Conservation (phyloP, 2,329 filamentous ascomycete genomes). For the Ophiocordyceps robertsii region DNA sequence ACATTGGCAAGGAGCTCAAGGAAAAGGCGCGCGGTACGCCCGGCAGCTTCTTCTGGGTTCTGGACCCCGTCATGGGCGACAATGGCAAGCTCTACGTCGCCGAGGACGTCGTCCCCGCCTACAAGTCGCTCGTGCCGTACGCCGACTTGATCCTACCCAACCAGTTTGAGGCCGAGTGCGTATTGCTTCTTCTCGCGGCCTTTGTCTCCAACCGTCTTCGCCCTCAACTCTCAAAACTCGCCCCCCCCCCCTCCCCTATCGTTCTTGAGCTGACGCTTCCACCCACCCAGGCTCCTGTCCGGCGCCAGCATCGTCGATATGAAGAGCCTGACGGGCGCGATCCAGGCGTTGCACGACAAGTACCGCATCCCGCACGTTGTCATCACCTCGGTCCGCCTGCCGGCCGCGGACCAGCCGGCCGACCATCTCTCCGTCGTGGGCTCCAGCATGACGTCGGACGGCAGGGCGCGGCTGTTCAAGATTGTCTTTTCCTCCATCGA, state of each 20-base stretch:
- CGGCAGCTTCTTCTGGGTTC: slow-evolving; percentile 86
- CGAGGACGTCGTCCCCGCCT: slow-evolving; percentile 81
- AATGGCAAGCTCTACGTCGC: slow-evolving; percentile 85
- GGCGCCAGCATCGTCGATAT: slow-evolving; percentile 73
- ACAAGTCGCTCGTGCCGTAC: slow-evolving; percentile 63
- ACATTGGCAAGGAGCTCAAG: slow-evolving; percentile 70
- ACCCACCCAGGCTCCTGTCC: slow-evolving; percentile 53
- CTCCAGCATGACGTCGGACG: slow-evolving; percentile 51
- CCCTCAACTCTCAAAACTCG: slow-evolving; percentile 1
- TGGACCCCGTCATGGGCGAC: slow-evolving; percentile 98
- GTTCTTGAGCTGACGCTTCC: background rate
- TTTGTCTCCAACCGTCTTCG: background rate
- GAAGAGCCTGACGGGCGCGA: slow-evolving; percentile 55
- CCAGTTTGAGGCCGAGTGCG: slow-evolving; percentile 92
- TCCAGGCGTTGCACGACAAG: slow-evolving; percentile 61
- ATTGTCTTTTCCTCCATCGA: slow-evolving; percentile 79
- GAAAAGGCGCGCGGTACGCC: slow-evolving; percentile 46
- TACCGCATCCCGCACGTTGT: slow-evolving; percentile 78
- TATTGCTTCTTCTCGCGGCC: slow-evolving; percentile 5
- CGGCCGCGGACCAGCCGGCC: slow-evolving; percentile 33
- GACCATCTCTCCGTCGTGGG: slow-evolving; percentile 59
- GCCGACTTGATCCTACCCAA: slow-evolving; percentile 92
- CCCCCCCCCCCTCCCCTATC: no score
- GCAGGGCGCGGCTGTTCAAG: slow-evolving; percentile 69
- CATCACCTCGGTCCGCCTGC: slow-evolving; percentile 76